Base-by-base conservation (phyloP, 2,329 filamentous ascomycete genomes). In the Orbilia oligospora region DNA sequence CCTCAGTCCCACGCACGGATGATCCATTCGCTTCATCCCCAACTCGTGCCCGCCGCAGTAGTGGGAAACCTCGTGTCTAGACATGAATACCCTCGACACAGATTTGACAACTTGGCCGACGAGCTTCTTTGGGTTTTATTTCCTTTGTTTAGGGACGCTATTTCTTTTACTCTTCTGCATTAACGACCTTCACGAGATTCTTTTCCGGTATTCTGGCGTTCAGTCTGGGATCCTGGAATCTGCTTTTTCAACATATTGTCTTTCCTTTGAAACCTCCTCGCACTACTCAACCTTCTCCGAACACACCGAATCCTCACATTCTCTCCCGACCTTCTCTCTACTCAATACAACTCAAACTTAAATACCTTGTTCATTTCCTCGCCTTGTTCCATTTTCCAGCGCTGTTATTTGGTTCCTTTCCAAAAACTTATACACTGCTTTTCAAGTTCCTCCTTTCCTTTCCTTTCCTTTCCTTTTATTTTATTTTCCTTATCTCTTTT, bases 171-270 rank as follows among this genome's bases (percentile, higher is more conserved):
- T 68, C 36, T 69, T 64, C 30, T 51, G 44, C 64, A 55, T 51
- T 78, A 63, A 69, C 68, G 63, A 71, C 41, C 22, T 46, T 77
- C 58, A 78, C 30, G 75, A 78, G 53, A 72, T 69, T 20, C 46
- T 64, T 55, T 55, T 44, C 38, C 41, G 33, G 41, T 69, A 46
- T 56, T 70, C 38, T 20, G 75, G 75, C 75, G 75, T 78, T 76
- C n/a, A 58, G 27, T 44, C 56, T 53, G 51, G 61, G 73, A 72
- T 41, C 64, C 49, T 53, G 68, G 68, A 71, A 63, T 53, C 46
- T 72, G 58, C 51, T 69, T 68, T 51, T 24, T 63, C 5, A 51
- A 63, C 33, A 41, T 27, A 41, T 22, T 9, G 8, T 18, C 24
- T 41, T 67, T 58, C 12, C 33, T 36, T 55, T 53, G 24, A 10